A percentile compares a stretch with the other conserved stretches of the same genome.
Evolutionary conservation across 352 stramenopile genomes (phyloP).

Genomic region (Phytophthora sansomeana): DNA sequence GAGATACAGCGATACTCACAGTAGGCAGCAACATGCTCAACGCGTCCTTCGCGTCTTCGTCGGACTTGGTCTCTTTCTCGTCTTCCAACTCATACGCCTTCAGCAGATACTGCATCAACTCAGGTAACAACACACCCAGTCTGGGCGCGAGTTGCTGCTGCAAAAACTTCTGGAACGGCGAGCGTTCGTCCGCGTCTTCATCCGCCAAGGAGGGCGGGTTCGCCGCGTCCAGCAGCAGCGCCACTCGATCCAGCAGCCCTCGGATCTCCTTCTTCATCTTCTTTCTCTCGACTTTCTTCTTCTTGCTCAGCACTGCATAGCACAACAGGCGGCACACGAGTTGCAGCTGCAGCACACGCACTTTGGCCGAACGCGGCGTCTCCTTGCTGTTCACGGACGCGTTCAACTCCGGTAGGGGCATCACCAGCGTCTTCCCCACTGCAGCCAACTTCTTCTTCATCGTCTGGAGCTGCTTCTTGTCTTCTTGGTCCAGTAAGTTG

Average conservation of each 20-base stretch:
- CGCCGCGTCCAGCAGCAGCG: slow-evolving; percentile 74
- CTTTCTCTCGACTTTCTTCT: slow-evolving; percentile 46
- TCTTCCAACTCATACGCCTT: slow-evolving; percentile 69
- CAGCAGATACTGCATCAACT: slow-evolving; percentile 59
- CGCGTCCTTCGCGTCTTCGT: slow-evolving; percentile 1
- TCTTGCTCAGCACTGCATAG: slow-evolving; percentile 38
- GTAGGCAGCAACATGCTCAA: slow-evolving; percentile 20
- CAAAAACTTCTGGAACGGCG: slow-evolving; percentile 80
- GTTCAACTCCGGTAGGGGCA: slow-evolving; percentile 42
- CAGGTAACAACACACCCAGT: slow-evolving; percentile 52
- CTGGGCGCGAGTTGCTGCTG: slow-evolving; percentile 53
- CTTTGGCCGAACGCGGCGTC: slow-evolving; percentile 42
- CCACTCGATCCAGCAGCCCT: slow-evolving; percentile 73
- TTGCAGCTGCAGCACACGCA: slow-evolving; percentile 73
- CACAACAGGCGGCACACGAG: slow-evolving; percentile 61
- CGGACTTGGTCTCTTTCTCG: slow-evolving; percentile 24
- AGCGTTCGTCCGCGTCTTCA: slow-evolving; percentile 70
- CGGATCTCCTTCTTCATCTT: slow-evolving; percentile 67
- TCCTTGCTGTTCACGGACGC: slow-evolving; percentile 34
- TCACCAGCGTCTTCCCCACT: slow-evolving; percentile 32
- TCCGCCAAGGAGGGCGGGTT: slow-evolving; percentile 72
- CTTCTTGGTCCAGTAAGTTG: background rate
- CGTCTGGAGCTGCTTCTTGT: slow-evolving; percentile 25
- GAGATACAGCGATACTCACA: slow-evolving; percentile 10
- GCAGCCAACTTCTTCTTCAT: slow-evolving; percentile 31